Evolutionary conservation across 2,329 filamentous ascomycete species (phyloP), one percentile per base, ranked within the genome.

Genomic region (Fusarium verrucosum): DNA sequence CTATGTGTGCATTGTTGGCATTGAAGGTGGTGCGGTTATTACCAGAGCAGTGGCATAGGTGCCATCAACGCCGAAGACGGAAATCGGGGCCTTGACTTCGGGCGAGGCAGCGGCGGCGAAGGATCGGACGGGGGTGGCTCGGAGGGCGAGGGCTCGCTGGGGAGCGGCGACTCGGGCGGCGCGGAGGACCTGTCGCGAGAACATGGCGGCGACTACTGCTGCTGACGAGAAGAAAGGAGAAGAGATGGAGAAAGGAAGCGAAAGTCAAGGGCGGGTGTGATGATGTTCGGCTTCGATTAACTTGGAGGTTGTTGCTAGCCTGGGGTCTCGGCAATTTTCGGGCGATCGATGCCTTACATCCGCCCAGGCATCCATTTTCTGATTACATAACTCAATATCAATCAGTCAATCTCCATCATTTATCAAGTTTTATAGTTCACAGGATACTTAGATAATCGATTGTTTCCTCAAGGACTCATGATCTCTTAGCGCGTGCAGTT

Each of bases 21-120:
- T 37, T 35, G 37, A 50, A 47, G 41, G 58, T 43, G 50, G 62
- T 54, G 60, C n/a, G n/a, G n/a, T n/a, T 92, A 38, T 80, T 94
- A 99, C 95, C 89, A 99, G 87, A 84, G 95, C 95, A 83, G 90
- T 93, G 79, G 95, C 95, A 84, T 99, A 99, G 78, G 94, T 98
- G 81, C 95, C 95, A 82, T 98, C 95, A 77, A 99, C 84, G 74
- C 95, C 95, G 82, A 92, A 99, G 76, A 99, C 87, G 74, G 94
- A 87, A 77, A 97, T 85, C 72, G 95, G 95, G 74, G 94, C 89
- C 85, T 92, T 94, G 79, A 88, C 81, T 62, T 89, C 87, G 78
- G 87, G 82, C 75, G 84, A 79, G 72, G 87, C 78, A 75, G 86
- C 83, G 81, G 92, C 91, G 75, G 92, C 92, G 81, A 92, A 97